Evolutionary conservation across 129 eudicot genomes (phyloP), one percentile per base, ranked within the genome.

Genomic region (Ambrosia artemisiifolia): DNA sequence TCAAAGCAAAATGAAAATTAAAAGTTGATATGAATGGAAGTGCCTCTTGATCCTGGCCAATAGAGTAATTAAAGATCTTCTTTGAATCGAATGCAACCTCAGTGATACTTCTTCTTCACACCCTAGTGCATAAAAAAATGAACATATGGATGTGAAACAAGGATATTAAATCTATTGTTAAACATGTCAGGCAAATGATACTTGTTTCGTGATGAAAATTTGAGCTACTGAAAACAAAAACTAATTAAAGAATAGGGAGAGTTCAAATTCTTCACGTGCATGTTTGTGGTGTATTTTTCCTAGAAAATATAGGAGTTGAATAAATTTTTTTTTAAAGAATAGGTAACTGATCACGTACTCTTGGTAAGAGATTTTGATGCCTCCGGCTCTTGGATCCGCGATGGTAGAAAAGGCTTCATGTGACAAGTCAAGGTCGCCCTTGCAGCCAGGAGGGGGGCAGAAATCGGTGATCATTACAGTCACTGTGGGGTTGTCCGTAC

Each of bases 371-470:
- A 54, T 54, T 20, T 54, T 19, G 61, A 54, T 54, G 9, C 61
- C 61, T 8, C 61, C 61, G 4, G 61, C 61, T 2, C 61, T 54
- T 9, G 61, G 33, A 20, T 54, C 34, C 0, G 61, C 61, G 24
- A 54, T 54, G 61, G 61, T 54, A 7, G 61, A 54, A 54, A 54
- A 54, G 61, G 34, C 33, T 11, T 54, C 61, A 14, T 54, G 61
- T 54, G 61, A 54, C 61, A 54, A 54, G 61, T 54, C 61, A 54
- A 54, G 61, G 24, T 54, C 6, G 5, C 61, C 61, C 61, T 54
- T 54, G 61, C 61, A 54, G 19, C 34, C 61, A 54, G 61, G 61
- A 18, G 61, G 61, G 2, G 61, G 61, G 32, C 61, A 54, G 34
- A 54, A 54, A 9, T 54, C 61, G 33, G 56, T 54, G 33, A 54